A percentile compares a stretch with the other conserved stretches of the same genome.
These are phyloP conservation scores for Fusarium sp. DNA, from an alignment of 2,329 filamentous ascomycete genomes.

Conservation along the genomic window DNA sequence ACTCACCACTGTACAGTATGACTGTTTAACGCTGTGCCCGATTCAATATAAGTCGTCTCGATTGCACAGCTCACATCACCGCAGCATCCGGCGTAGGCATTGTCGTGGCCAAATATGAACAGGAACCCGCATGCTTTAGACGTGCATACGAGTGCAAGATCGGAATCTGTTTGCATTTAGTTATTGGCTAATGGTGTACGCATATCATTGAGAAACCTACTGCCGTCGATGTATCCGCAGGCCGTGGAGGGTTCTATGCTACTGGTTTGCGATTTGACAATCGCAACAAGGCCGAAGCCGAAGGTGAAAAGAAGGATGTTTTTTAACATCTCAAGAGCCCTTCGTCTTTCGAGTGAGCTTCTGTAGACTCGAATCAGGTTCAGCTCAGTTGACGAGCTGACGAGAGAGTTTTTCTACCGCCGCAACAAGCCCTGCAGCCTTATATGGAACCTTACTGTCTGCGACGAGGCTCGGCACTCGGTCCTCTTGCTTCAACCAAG, in stretches of 20 bases:
- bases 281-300: not conserved
- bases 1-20: slow-evolving; percentile 15
- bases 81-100: slow-evolving; percentile 20
- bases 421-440: not conserved
- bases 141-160: not conserved
- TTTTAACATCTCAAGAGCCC: too few species aligned
- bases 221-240: slow-evolving; percentile 14
- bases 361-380: too few species aligned
- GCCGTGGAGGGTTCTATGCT: not conserved
- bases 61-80: slow-evolving; percentile 6
- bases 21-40: slow-evolving; percentile 1
- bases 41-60: slow-evolving; percentile 23
- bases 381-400: too few species aligned
- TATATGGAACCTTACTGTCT: not conserved
- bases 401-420: too few species aligned
- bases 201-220: not conserved
- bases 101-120: not conserved
- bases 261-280: not conserved
- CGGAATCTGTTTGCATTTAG: not conserved
- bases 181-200: not conserved
- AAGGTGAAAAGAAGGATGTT: not conserved
- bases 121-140: slow-evolving; percentile 9
- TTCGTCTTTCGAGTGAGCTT: too few species aligned
- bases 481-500: not conserved
- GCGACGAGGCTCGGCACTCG: not conserved